These are phyloP conservation scores for Sporothrix inflata DNA, from an alignment of 2,329 filamentous ascomycete species.

Conservation along the genomic window DNA sequence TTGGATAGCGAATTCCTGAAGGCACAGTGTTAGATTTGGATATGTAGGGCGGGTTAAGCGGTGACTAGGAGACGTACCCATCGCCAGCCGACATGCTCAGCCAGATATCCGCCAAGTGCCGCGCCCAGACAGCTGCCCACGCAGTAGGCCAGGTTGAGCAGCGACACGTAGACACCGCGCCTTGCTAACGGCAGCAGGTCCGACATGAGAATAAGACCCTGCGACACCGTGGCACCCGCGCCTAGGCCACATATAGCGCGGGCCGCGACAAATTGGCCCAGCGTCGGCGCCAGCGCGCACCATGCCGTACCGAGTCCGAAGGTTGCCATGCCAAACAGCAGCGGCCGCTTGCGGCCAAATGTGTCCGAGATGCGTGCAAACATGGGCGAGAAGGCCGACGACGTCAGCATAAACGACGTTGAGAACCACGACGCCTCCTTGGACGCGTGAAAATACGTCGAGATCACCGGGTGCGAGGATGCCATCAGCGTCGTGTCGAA, in stretches of 20 bases:
- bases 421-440: not conserved
- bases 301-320: not conserved
- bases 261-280: not conserved
- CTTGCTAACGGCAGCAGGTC: not conserved
- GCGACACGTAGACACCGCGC: not conserved
- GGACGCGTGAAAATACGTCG: not conserved
- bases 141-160: not conserved
- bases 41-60: no score
- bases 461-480: not conserved
- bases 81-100: not conserved
- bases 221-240: not conserved
- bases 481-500: not conserved
- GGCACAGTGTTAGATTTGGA: no score
- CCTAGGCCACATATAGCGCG: not conserved
- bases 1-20: not conserved
- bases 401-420: not conserved
- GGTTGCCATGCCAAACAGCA: not conserved
- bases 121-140: not conserved
- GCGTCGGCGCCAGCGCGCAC: not conserved
- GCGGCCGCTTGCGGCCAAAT: not conserved
- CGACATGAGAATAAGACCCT: not conserved
- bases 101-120: not conserved
- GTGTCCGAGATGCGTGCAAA: conserved; percentile 1
- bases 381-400: not conserved
- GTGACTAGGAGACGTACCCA: not conserved